Evolutionary conservation across 352 stramenopile genomes (phyloP).

Genomic region (Phytophthora kernoviae): DNA sequence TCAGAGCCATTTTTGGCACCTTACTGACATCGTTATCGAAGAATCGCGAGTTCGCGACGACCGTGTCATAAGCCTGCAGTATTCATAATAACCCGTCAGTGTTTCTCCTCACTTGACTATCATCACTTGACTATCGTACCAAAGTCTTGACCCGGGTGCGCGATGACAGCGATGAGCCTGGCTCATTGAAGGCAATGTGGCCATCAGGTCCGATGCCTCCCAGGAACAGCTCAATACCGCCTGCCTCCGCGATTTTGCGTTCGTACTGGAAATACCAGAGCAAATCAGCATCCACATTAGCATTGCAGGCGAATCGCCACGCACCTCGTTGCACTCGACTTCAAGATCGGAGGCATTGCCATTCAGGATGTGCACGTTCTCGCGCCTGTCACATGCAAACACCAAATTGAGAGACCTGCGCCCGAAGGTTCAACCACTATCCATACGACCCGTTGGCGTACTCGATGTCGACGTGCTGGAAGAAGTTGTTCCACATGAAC

Average conservation of each 20-base stretch:
- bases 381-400: constrained; percentile 37
- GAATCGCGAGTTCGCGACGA: constrained; percentile 90
- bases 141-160: constrained; percentile 90
- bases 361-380: constrained; percentile 90
- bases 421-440: background rate
- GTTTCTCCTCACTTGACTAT: background rate
- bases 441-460: constrained; percentile 16
- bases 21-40: constrained; percentile 81
- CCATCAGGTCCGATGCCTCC: constrained; percentile 93
- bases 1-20: constrained; percentile 91
- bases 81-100: background rate
- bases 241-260: constrained; percentile 73
- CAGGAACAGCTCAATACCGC: constrained; percentile 92
- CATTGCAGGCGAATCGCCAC: background rate
- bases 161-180: constrained; percentile 80
- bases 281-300: background rate
- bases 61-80: constrained; percentile 84
- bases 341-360: constrained; percentile 82
- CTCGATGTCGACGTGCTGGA: constrained; percentile 91
- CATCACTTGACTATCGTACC: constrained; percentile 14
- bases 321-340: constrained; percentile 69
- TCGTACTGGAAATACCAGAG: constrained; percentile 57
- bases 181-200: constrained; percentile 94
- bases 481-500: constrained; percentile 92
- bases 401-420: background rate